Percentiles rank a stretch among this genome's conserved stretches.
Conservation (phyloP, 352 stramenopile genomes). For the Pythium rishiriense region DNA sequence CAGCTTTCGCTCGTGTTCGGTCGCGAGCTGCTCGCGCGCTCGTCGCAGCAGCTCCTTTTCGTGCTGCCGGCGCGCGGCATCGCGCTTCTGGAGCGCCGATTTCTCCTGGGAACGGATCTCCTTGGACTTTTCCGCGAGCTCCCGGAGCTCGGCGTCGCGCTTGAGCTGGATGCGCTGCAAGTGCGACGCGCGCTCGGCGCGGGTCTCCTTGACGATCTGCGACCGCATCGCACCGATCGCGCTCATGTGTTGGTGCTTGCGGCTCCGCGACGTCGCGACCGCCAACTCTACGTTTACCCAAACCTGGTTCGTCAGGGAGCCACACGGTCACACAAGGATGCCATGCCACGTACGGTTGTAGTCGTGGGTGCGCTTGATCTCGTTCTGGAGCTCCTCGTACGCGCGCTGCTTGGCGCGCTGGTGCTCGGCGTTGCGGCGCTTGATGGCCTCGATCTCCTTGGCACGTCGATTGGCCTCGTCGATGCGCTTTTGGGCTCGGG, state of each 20-base stretch:
- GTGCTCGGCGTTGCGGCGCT: constrained; percentile 58
- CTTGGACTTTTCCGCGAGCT: constrained; percentile 43
- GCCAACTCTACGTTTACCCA: constrained; percentile 21
- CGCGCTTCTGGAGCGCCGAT: constrained; percentile 39
- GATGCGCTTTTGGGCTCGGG: constrained; percentile 57
- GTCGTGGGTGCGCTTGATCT: constrained; percentile 52
- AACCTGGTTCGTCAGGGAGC: too few species aligned
- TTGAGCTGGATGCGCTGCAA: constrained; percentile 46
- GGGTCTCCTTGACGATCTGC: constrained; percentile 56
- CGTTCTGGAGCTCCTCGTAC: constrained; percentile 50
- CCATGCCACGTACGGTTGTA: constrained; percentile 61
- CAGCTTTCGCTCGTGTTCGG: constrained; percentile 54
- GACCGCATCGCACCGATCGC: constrained; percentile 44
- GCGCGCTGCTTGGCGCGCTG: constrained; percentile 52
- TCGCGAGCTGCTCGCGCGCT: constrained; percentile 45
- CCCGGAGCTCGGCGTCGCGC: constrained; percentile 38
- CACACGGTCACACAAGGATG: neutral
- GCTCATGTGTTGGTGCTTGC: constrained; percentile 41
- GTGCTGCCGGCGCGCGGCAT: constrained; percentile 46
- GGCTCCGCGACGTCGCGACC: constrained; percentile 37
- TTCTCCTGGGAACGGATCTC: constrained; percentile 59
- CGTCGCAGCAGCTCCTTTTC: constrained; percentile 53
- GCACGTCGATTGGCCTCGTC: constrained; percentile 65
- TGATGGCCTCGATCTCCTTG: constrained; percentile 56
- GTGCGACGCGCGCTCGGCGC: constrained; percentile 43